These are phyloP conservation scores for Triticum turgidum DNA, from an alignment of 176 grass and related monocot species.

Conservation along the genomic window DNA sequence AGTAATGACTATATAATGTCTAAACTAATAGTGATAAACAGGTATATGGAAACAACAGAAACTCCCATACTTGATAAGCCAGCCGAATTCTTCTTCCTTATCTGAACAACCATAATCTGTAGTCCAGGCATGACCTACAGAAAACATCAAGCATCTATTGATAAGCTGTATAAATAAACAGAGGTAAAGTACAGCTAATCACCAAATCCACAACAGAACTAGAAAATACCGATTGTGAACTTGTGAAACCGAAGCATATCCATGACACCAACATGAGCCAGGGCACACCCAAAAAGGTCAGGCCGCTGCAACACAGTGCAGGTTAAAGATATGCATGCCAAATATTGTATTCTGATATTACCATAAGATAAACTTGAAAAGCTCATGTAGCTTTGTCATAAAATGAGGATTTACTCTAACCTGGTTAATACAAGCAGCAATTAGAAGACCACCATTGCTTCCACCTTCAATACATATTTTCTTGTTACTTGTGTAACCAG, in stretches of 20 bases:
- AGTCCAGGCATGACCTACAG: slow-evolving; percentile 96
- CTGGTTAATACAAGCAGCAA: slow-evolving; percentile 94
- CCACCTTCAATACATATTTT: slow-evolving; percentile 88
- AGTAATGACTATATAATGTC: not conserved
- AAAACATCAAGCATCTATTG: slow-evolving; percentile 24
- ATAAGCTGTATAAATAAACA: slow-evolving; percentile 15
- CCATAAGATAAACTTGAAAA: slow-evolving; percentile 10
- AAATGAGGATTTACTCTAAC: slow-evolving; percentile 29
- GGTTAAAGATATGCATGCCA: slow-evolving; percentile 27
- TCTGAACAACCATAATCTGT: slow-evolving; percentile 94
- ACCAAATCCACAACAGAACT: slow-evolving; percentile 6
- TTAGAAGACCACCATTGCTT: slow-evolving; percentile 96
- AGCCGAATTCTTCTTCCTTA: slow-evolving; percentile 76
- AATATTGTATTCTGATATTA: slow-evolving; percentile 1
- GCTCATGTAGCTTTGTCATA: not conserved
- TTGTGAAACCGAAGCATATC: slow-evolving; percentile 99
- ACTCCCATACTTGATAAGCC: slow-evolving; percentile 81
- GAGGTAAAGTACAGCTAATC: slow-evolving; percentile 29
- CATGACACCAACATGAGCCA: slow-evolving; percentile 97
- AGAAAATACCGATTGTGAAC: slow-evolving; percentile 80
- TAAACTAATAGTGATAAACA: slow-evolving; percentile 3
- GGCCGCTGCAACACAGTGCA: slow-evolving; percentile 54
- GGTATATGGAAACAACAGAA: not conserved
- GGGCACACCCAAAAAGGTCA: slow-evolving; percentile 93
- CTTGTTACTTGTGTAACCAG: slow-evolving; percentile 63